A percentile compares a stretch with the other conserved stretches of the same genome.
These are phyloP conservation scores for Onygenales sp. DNA, from an alignment of 2,329 filamentous ascomycete species.

Conservation along the genomic window DNA sequence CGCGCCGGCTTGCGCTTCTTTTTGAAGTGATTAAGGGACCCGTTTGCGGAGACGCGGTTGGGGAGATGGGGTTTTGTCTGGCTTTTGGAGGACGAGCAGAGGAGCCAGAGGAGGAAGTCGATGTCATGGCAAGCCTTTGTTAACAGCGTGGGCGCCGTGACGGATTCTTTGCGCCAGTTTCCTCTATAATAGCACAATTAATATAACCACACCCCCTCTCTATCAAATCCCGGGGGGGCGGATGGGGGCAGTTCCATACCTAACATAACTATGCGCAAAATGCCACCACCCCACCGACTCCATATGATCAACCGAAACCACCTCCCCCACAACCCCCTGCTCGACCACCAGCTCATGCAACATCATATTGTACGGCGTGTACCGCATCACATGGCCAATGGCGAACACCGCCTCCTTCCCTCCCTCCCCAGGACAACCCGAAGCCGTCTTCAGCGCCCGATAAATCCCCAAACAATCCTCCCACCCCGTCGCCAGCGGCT, in stretches of 20 bases:
- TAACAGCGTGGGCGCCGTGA: conserved; percentile 64
- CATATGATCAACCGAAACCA: conserved; percentile 68
- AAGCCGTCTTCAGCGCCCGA: conserved; percentile 6
- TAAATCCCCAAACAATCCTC: conserved; percentile 62
- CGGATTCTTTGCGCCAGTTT: conserved; percentile 71
- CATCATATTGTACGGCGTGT: conserved; percentile 74
- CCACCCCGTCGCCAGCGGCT: conserved; percentile 66
- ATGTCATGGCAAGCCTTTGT: conserved; percentile 86
- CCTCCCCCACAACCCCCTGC: conserved; percentile 61
- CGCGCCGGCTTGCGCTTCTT: conserved; percentile 58
- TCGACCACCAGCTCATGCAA: conserved; percentile 63
- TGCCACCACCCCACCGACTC: conserved; percentile 87
- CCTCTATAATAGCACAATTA: conserved; percentile 32
- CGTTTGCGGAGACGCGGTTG: conserved; percentile 55
- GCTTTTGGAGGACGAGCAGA: conserved; percentile 49
- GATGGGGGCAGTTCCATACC: conserved; percentile 11
- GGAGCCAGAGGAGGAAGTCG: conserved; percentile 73
- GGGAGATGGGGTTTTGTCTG: conserved; percentile 53
- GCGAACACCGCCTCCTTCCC: conserved; percentile 50
- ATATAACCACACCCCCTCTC: no score
- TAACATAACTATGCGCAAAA: conserved; percentile 68
- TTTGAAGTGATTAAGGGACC: conserved; percentile 62
- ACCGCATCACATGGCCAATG: conserved; percentile 73
- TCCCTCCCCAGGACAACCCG: not conserved
- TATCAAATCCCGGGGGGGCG: no score